Percentiles rank a stretch among this genome's conserved stretches.
Evolutionary conservation across 257 asterid genomes (phyloP).

Genomic region (Echites panduratus): DNA sequence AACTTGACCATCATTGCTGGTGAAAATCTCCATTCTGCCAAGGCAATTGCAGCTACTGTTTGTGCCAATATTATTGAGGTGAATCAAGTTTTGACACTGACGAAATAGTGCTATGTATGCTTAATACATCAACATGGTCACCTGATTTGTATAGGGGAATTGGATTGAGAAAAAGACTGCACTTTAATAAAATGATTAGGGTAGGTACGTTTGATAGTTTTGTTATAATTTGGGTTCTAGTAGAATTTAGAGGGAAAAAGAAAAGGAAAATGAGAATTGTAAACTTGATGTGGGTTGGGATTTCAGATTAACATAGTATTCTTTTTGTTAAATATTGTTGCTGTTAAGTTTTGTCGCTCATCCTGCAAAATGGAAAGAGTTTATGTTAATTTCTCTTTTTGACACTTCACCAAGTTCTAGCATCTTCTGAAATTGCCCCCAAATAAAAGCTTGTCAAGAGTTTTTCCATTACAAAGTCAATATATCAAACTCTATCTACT

Average conservation of each 20-base stretch:
- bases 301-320: slow-evolving; percentile 1
- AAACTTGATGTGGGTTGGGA: slow-evolving; percentile 5
- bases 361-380: not conserved
- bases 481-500: not conserved
- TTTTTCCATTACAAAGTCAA: not conserved
- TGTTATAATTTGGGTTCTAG: not conserved
- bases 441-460: no score
- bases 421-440: not conserved
- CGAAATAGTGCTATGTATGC: slow-evolving; percentile 21
- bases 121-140: slow-evolving; percentile 4
- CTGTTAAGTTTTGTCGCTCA: not conserved
- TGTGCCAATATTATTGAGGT: slow-evolving; percentile 89
- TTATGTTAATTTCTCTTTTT: not conserved
- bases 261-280: slow-evolving; percentile 1
- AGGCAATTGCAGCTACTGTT: slow-evolving; percentile 71
- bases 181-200: not conserved
- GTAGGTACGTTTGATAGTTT: not conserved
- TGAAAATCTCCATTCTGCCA: slow-evolving; percentile 84
- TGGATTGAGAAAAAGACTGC: not conserved
- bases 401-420: not conserved
- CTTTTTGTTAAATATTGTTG: not conserved
- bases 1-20: slow-evolving; percentile 97
- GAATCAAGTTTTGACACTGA: slow-evolving; percentile 39
- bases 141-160: slow-evolving; percentile 18
- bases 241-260: not conserved